Evolutionary conservation across 345 rosid species (phyloP).

Genomic region (Hirschfeldia incana): DNA sequence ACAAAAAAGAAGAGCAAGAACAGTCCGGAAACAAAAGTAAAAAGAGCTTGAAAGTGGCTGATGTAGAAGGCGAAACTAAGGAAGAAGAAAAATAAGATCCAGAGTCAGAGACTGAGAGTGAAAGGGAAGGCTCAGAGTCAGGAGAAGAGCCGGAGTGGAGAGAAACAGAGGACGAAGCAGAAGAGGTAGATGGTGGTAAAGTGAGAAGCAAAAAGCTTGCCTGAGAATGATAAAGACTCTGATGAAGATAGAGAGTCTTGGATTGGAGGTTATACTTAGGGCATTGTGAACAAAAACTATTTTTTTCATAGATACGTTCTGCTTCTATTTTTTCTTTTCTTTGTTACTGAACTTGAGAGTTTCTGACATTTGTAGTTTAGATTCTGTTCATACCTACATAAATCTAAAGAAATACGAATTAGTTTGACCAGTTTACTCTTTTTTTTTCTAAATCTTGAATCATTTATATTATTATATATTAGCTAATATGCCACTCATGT

Average conservation of each 20-base stretch:
- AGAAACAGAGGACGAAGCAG: slow-evolving; percentile 29
- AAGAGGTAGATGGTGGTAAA: slow-evolving; percentile 19
- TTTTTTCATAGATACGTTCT: too few species aligned
- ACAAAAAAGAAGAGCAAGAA: slow-evolving; percentile 12
- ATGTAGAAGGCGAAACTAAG: not conserved
- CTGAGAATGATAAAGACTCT: too few species aligned
- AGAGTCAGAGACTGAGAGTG: slow-evolving; percentile 33
- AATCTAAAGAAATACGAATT: slow-evolving; percentile 11
- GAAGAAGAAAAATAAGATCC: slow-evolving; percentile 1
- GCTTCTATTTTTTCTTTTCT: too few species aligned
- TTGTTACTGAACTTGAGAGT: too few species aligned
- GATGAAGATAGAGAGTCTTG: too few species aligned
- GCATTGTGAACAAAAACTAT: too few species aligned
- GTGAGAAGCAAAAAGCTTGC: not conserved
- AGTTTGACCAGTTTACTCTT: slow-evolving; percentile 12
- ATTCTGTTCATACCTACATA: slow-evolving; percentile 1
- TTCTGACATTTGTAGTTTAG: too few species aligned
- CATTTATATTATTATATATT: slow-evolving; percentile 1
- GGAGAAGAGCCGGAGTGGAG: slow-evolving; percentile 41
- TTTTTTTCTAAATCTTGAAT: slow-evolving; percentile 11
- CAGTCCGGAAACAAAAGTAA: not conserved
- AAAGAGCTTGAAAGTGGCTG: not conserved
- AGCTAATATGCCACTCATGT: slow-evolving; percentile 12
- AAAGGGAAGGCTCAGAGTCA: slow-evolving; percentile 22
- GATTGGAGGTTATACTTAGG: too few species aligned